Base-by-base conservation (phyloP, 768 basidiomycete species). In the Phylloporus rhodoxanthus region DNA sequence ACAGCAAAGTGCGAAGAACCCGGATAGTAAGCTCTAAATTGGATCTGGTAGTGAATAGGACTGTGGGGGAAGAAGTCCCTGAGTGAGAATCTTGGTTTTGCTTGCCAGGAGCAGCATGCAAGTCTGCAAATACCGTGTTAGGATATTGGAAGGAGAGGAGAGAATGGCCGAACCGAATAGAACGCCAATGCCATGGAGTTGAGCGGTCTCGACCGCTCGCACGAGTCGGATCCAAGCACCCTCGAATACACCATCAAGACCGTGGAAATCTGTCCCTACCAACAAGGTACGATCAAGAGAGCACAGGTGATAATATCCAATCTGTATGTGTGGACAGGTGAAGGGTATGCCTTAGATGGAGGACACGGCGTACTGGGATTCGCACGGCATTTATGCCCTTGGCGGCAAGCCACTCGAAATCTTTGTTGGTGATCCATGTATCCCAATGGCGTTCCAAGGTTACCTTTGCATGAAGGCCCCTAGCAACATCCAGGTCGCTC, bases 51-150 rank as follows among this genome's bases (percentile, higher is more conserved):
- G 84, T 80, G 57, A 84, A 82, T 14, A 68, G 68, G 11, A 80
- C 67, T 28, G 63, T 47, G 17, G 69, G 50, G 14, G 74, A 71
- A 15, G 79, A 82, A 2, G 80, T 79, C 5, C 85, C 85, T 6
- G 79, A 74, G 57, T 88, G 85, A 1, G 82, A 62, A 61, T 85
- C 84, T 23, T 69, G 63, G 57, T 87, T 89, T 57, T 88, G 87
- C 59, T 84, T 86, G 8, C 86, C 86, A 1, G 85, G 82, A 1
- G 82, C 85, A 17, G 84, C 79, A 53, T 87, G 86, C 4, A 88
- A 72, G 64, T 87, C 86, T 85, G 70, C 59, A 41, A 42, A 45
- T 34, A 45, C 55, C 5, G 33, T 33, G 39, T 55, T 28, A 64
- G 57, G 57, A 25, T 46, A 72, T 36, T 29, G 9, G 23, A 37